Base-by-base conservation (phyloP, 257 asterid species). In the Primulina eburnea region DNA sequence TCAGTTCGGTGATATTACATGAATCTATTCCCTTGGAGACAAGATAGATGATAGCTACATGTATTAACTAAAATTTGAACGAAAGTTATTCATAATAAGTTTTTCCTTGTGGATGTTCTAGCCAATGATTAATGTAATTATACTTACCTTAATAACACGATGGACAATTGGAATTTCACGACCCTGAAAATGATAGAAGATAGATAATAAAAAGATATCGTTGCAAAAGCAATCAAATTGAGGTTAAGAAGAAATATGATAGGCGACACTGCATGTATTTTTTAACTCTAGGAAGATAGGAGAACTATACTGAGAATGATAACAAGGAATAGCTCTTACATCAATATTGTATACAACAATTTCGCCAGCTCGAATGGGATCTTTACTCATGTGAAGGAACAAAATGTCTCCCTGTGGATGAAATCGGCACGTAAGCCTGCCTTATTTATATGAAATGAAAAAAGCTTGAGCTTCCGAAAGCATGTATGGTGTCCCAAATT, bases 111-210 rank as follows among this genome's bases (percentile, higher is more conserved):
- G 34, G 34, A 32, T 32, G 26, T 21, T 30, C 26, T 16, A 43
- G 38, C 17, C 59, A 50, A 58, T 53, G 65, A 16, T 34, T 59
- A 55, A 40, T 24, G 33, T 38, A 53, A 52, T 55, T 34, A 38
- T 53, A 40, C 40, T 63, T 84, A 90, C 97, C 90, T 84, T 77
- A 64, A 81, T 87, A 18, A 90, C 92, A 2, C 97, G 97, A 77
- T 90, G 97, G 60, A 90, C 97, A 58, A 90, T 88, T 53, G 97
- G 92, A 80, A 90, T 81, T 0, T 70, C 75, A 32, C 82, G 81
- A 2, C 73, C 80, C 97, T 90, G 87, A 73, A 73, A 72, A 58
- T 16, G 67, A 60, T 17, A 70, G 2, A 60, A 28, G 67, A 28
- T 47, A 14, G 33, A 43, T 63, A 35, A 67, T 68, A 38, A 58